Evolutionary conservation across 164 flowering plant genomes (phyloP), one percentile per base, ranked within the genome.

Genomic region (Aristolochia contorta): DNA sequence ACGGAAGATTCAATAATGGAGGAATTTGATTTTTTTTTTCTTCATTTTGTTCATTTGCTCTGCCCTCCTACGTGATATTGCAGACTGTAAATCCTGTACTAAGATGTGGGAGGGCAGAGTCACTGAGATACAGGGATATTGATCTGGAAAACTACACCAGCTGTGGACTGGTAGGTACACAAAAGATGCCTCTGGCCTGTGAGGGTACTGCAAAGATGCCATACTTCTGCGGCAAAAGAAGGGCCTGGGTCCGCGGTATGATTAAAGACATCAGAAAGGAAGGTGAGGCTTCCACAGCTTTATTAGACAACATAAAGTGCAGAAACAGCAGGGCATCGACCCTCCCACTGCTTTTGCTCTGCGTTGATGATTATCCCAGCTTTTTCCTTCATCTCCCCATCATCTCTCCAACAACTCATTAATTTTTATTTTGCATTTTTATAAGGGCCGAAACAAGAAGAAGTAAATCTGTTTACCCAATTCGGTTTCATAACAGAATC

Each of bases 221-320:
- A 37, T 25, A 21, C 3, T 27, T 27, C 30, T 27, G 30, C 5
- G 30, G 30, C 30, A 27, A 27, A 27, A 27, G 30, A 27, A 27
- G 30, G 30, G 52, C 47, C 43, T 61, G 71, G 71, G 71, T 21
- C 70, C 60, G 49, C 12, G 65, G 23, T 55, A 61, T 65, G 71
- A 70, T 67, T 67, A 69, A 70, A 67, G 69, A 54, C 62, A 6
- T 16, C 4, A 25, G 24, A 58, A 16, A 63, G 62, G n/a, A 65
- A 47, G 27, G 58, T 59, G 1, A n/a, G 20, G 52, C 27, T 46
- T 62, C 64, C 64, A 18, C 54, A 54, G 51, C 70, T 74, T 71
- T 74, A 30, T 27, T 56, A 54, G 64, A 69, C 54, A 51, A 68
- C 63, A 63, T 16, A 69, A 67, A 52, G 74, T 61, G 41, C 56